A percentile compares a stretch with the other conserved stretches of the same genome.
These are phyloP conservation scores for Nissolia schottii DNA, from an alignment of 306 rosid species.

Conservation along the genomic window DNA sequence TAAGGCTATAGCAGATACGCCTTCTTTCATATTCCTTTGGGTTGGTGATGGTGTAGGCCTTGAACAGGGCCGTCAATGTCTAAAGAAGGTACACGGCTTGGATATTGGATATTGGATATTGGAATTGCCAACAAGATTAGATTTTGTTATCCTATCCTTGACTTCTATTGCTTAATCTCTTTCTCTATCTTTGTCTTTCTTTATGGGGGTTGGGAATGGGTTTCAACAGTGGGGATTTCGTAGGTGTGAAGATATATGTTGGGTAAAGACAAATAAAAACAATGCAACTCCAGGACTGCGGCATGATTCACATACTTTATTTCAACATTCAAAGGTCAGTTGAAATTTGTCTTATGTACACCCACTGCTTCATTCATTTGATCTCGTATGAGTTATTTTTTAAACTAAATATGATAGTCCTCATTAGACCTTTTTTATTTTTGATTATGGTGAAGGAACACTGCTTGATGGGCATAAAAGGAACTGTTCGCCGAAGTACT, in stretches of 20 bases:
- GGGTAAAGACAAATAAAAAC: constrained; percentile 97
- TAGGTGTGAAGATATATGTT: constrained; percentile 98
- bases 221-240: constrained; percentile 94
- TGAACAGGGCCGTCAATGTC: constrained; percentile 99
- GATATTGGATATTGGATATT: constrained; percentile 3
- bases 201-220: constrained; percentile 28
- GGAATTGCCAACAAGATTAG: neutral
- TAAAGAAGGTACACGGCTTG: constrained; percentile 68
- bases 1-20: constrained; percentile 98
- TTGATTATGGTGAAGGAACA: constrained; percentile 62
- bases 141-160: neutral
- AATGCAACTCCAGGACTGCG: constrained; percentile 88
- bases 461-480: constrained; percentile 99
- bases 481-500: constrained; percentile 98
- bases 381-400: neutral
- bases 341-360: neutral
- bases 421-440: constrained; percentile 7
- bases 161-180: constrained; percentile 1
- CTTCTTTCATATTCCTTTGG: constrained; percentile 99
- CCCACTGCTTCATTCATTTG: constrained; percentile 12
- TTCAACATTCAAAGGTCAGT: constrained; percentile 97
- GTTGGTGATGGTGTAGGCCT: constrained; percentile 98
- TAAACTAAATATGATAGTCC: neutral
- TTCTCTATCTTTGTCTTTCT: constrained; percentile 1
- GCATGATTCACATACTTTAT: constrained; percentile 92